Base-by-base conservation (phyloP, 352 stramenopile genomes). In the Pythium guiyangense region DNA sequence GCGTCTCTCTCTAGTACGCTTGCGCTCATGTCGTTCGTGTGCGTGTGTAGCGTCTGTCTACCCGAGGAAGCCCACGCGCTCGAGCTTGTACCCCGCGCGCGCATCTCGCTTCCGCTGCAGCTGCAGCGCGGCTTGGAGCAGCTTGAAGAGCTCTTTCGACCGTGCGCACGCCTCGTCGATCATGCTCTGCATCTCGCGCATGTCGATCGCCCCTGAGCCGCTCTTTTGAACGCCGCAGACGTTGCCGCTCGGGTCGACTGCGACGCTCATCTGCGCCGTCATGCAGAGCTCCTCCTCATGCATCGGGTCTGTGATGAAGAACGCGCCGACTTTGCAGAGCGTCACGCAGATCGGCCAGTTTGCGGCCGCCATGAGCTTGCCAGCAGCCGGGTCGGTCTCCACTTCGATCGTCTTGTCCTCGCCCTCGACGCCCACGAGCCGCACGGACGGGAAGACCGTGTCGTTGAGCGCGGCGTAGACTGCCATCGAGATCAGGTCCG, bases 391-490 rank as follows among this genome's bases (percentile, higher is more conserved):
- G 59, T 92, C 82, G 18, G 62, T 81, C 34, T 90, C 82, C 43
- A 92, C 82, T 61, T 92, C 76, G 42, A 92, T 82, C 9, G 74
- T 77, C 60, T 87, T 86, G 60, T 89, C 78, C 46, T 90, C 79
- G 54, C 77, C 75, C 59, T 90, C 82, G 15, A 88, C 77, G 35
- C 79, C 80, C 22, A 88, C 77, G 29, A 90, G 66, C 1, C 75
- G 69, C 56, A 92, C 77, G n/a, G 67, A 69, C 34, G 82, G 82
- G 56, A 92, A 84, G 39, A 92, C 63, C 29, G 82, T 92, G 64
- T 90, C 79, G 57, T 85, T 86, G n/a, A 92, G 67, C 29, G 82
- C 82, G n/a, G 77, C 79, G 63, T 92, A 90, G 46, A 88, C 81
- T 15, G 82, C 79, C 68, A 92, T 84, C 37, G 79, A 89, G 52